Conservation (phyloP, 2,329 filamentous ascomycete genomes). For the Pseudopithomyces maydicus region DNA sequence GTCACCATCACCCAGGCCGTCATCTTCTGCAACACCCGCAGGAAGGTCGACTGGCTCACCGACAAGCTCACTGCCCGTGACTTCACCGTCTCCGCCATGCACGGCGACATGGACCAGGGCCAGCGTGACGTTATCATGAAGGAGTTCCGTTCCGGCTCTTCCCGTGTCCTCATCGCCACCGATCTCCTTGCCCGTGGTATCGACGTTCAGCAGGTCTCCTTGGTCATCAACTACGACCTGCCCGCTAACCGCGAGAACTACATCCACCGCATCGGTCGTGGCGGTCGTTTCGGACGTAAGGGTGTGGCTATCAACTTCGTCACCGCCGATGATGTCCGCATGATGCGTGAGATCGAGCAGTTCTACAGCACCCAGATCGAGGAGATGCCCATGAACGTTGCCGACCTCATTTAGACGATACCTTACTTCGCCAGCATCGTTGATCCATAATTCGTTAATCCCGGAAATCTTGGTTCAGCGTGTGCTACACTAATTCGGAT, state of each 20-base stretch:
- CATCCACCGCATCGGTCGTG: conserved; percentile 99
- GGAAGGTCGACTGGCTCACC: conserved; percentile 99
- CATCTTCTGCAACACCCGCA: conserved; percentile 99
- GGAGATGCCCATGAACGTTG: conserved; percentile 98
- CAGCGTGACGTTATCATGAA: conserved; percentile 99
- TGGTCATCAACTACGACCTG: conserved; percentile 99
- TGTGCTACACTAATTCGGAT: conserved; percentile 35
- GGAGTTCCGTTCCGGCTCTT: conserved; percentile 99
- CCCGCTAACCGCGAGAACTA: conserved; percentile 99
- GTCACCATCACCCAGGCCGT: conserved; percentile 99
- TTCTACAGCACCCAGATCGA: conserved; percentile 99
- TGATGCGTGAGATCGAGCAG: conserved; percentile 99
- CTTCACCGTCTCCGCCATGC: conserved; percentile 99
- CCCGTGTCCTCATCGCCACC: conserved; percentile 97
- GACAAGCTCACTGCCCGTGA: conserved; percentile 98
- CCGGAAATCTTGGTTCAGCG: conserved; percentile 17
- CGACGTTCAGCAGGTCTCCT: conserved; percentile 98
- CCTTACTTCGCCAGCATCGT: conserved; percentile 18
- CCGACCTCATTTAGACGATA: conserved; percentile 53
- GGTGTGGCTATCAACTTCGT: conserved; percentile 99
- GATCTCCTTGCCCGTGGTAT: conserved; percentile 99
- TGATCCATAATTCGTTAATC: not conserved
- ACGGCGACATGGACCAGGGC: conserved; percentile 98
- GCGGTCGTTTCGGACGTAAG: conserved; percentile 99
- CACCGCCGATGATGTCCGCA: conserved; percentile 97